Evolutionary conservation across 73 alveolate genomes (phyloP).

Genomic region (Paramecium octaurelia): DNA sequence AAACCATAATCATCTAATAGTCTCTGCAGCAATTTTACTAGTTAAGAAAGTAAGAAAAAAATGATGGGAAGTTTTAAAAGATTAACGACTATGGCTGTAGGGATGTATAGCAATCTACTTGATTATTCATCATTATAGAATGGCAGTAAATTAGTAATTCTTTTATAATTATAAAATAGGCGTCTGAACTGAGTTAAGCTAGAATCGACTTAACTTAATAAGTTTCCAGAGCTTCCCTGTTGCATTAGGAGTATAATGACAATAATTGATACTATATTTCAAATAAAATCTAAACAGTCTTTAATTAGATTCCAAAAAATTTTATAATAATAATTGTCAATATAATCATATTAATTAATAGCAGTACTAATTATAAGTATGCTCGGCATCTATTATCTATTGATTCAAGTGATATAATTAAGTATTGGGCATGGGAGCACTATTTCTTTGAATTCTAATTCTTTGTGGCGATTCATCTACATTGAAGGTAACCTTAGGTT

Average conservation of each 20-base stretch:
- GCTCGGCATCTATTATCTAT: neutral
- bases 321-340: neutral
- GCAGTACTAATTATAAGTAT: neutral
- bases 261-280: conserved; percentile 20
- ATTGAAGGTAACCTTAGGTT: neutral
- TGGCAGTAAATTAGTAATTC: conserved; percentile 3
- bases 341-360: conserved; percentile 2
- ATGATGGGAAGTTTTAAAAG: conserved; percentile 18
- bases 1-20: conserved; percentile 14
- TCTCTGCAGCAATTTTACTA: neutral
- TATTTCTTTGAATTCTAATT: neutral
- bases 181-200: conserved; percentile 8
- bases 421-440: conserved; percentile 9
- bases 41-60: conserved; percentile 30
- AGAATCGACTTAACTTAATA: neutral
- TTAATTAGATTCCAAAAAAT: neutral
- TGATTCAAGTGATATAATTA: neutral
- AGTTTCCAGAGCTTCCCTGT: neutral
- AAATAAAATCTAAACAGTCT: neutral
- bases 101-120: neutral
- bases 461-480: conserved; percentile 5
- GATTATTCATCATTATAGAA: neutral
- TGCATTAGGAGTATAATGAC: neutral
- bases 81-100: conserved; percentile 30
- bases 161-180: neutral